A percentile compares a stretch with the other conserved stretches of the same genome.
Conservation (phyloP, 2,329 filamentous ascomycete genomes). For the Chaetomium sp. region DNA sequence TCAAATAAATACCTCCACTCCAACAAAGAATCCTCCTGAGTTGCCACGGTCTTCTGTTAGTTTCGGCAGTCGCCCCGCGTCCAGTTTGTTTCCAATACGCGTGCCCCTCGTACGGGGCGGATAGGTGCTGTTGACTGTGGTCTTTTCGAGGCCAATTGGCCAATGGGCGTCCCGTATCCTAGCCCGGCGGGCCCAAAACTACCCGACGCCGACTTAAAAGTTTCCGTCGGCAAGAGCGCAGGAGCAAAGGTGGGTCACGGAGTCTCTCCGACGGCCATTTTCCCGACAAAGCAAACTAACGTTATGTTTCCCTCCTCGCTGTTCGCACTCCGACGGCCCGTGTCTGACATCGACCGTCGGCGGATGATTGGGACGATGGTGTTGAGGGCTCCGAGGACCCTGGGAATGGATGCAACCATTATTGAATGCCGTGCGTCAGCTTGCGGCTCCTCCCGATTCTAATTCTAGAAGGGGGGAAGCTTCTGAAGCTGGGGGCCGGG, state of each 20-base stretch:
- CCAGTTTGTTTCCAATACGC: too few relatives aligned
- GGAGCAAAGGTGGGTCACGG: too few relatives aligned
- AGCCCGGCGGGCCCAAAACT: neutral
- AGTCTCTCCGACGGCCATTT: neutral
- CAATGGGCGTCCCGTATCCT: neutral
- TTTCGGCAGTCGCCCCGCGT: neutral
- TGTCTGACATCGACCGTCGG: neutral
- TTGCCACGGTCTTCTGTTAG: slow-evolving; percentile 10
- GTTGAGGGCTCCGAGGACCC: neutral
- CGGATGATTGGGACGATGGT: neutral
- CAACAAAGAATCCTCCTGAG: neutral
- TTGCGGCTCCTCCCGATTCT: slow-evolving; percentile 5
- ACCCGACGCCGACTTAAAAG: slow-evolving; percentile 14
- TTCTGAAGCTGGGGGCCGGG: neutral
- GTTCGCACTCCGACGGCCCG: neutral
- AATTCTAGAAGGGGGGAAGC: too few relatives aligned
- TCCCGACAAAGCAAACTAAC: neutral
- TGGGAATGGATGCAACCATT: neutral
- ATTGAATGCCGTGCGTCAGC: neutral
- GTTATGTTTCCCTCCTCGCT: neutral
- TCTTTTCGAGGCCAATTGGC: neutral
- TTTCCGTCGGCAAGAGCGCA: slow-evolving; percentile 1
- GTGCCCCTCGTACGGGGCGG: too few relatives aligned
- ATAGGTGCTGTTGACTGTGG: too few relatives aligned
- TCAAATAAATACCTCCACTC: slow-evolving; percentile 4